Evolutionary conservation across 2,329 filamentous ascomycete genomes (phyloP).

Genomic region (Colletotrichum tanaceti): DNA sequence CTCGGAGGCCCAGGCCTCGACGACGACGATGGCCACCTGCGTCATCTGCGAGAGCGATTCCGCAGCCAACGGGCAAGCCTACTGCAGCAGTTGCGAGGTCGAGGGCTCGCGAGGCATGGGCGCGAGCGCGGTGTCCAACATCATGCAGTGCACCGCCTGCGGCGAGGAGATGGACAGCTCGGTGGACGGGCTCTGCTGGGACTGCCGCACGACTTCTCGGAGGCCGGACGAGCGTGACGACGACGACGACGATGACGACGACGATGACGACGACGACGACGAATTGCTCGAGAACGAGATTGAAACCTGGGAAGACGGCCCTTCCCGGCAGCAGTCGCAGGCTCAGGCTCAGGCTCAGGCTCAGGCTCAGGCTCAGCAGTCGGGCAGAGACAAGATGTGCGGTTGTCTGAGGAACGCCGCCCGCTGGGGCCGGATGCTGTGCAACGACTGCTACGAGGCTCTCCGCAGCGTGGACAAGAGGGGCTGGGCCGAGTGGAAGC

Average conservation of each 20-base stretch:
- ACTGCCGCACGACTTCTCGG: background rate
- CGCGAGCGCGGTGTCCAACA: background rate
- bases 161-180: background rate
- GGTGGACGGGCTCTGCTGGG: background rate
- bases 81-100: background rate
- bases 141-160: background rate
- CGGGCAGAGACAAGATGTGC: background rate
- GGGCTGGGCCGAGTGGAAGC: background rate
- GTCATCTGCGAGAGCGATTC: constrained; percentile 7
- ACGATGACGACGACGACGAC: no score
- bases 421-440: background rate
- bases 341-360: no score
- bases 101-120: background rate
- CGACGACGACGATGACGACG: no score
- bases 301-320: background rate
- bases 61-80: background rate
- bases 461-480: background rate
- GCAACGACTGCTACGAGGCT: background rate
- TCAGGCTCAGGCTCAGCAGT: no score
- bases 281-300: no score
- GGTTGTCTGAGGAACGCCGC: background rate
- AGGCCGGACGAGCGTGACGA: no score
- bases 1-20: background rate
- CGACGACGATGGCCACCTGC: background rate
- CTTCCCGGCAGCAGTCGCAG: background rate